These are phyloP conservation scores for Juglanconis oblonga DNA, from an alignment of 2,329 filamentous ascomycete species.

Conservation along the genomic window DNA sequence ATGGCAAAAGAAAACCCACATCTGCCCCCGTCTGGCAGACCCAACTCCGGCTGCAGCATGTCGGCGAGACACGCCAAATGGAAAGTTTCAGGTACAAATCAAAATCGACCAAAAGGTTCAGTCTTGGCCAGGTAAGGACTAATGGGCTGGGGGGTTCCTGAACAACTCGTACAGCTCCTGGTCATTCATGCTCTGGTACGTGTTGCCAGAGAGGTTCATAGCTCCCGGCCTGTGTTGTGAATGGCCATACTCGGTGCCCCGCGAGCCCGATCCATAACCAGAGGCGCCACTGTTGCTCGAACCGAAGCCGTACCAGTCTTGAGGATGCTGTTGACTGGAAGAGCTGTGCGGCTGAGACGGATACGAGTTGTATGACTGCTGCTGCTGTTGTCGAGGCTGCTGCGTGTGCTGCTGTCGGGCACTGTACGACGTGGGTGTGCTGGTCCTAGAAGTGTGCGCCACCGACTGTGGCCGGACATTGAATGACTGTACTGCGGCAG, in stretches of 20 bases:
- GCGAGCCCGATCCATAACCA: slow-evolving; percentile 21
- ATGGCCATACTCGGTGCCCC: slow-evolving; percentile 6
- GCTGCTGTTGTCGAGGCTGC: slow-evolving; percentile 24
- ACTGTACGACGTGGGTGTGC: slow-evolving; percentile 23
- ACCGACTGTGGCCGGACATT: slow-evolving; percentile 26
- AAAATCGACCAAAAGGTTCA: neutral
- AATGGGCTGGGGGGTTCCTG: slow-evolving; percentile 11
- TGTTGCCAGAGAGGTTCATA: slow-evolving; percentile 25
- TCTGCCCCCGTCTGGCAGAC: neutral
- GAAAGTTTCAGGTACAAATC: neutral
- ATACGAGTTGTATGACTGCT: slow-evolving; percentile 19
- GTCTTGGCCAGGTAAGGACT: neutral
- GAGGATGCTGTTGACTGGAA: slow-evolving; percentile 28
- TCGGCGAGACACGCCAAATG: neutral
- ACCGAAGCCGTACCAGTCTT: slow-evolving; percentile 33
- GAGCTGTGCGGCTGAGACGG: slow-evolving; percentile 24
- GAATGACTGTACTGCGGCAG: slow-evolving; percentile 21
- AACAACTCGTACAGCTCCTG: slow-evolving; percentile 27
- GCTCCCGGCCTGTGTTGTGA: slow-evolving; percentile 21
- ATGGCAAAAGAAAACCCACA: no score
- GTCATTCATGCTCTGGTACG: slow-evolving; percentile 25
- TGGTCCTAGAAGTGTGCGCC: slow-evolving; percentile 21
- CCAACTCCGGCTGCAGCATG: neutral
- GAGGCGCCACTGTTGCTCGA: slow-evolving; percentile 22
- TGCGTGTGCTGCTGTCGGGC: slow-evolving; percentile 16